phyloP scores from a whole-genome alignment of 2,329 filamentous ascomycete genomes.

The Curvularia lunata region DNA sequence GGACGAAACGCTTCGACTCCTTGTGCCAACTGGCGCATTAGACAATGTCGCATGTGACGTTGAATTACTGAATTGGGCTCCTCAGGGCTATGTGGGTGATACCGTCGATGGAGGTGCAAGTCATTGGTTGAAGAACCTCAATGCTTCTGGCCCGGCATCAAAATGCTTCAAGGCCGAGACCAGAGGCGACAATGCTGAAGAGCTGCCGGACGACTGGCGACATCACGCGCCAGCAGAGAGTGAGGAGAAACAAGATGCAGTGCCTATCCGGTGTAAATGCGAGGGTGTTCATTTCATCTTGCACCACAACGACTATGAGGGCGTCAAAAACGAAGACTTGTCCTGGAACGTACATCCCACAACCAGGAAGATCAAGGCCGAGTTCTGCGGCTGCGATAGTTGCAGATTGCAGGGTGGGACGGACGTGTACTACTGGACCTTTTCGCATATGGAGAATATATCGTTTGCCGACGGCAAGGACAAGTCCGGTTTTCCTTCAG shows the following conservation, averaged over 20 bases:
- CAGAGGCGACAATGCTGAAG: conserved; percentile 18
- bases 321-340: conserved; percentile 38
- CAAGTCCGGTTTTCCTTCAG: conserved; percentile 38
- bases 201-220: conserved; percentile 44
- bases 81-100: conserved; percentile 58
- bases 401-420: conserved; percentile 54
- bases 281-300: conserved; percentile 55
- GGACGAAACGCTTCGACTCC: conserved; percentile 29
- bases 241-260: conserved; percentile 24
- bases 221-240: conserved; percentile 11
- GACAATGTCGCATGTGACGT: conserved; percentile 33
- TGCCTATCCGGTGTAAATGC: conserved; percentile 57
- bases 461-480: conserved; percentile 28
- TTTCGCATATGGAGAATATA: conserved; percentile 51
- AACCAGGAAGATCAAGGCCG: conserved; percentile 50
- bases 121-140: conserved; percentile 53
- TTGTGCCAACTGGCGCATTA: conserved; percentile 52
- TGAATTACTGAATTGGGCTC: conserved; percentile 24
- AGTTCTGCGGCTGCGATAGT: conserved; percentile 57
- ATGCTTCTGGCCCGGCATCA: conserved; percentile 40
- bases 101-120: conserved; percentile 61
- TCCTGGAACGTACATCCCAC: conserved; percentile 55
- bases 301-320: conserved; percentile 40
- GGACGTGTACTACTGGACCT: conserved; percentile 58
- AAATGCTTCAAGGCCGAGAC: conserved; percentile 23